Conservation (phyloP, 805 yeast species). For the Osmozyma mogii region DNA sequence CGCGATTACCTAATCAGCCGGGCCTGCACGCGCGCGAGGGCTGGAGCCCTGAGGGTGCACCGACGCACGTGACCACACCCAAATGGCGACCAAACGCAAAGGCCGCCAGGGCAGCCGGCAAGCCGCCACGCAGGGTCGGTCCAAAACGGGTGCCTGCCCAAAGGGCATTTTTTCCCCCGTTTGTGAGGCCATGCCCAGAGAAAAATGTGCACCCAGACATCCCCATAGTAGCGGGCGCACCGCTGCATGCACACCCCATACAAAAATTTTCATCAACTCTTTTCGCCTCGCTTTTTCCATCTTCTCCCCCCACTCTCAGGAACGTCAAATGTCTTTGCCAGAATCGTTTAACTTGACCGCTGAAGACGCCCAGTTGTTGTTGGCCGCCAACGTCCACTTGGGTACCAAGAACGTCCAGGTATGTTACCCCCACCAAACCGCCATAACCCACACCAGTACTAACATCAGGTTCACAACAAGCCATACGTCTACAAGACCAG, state of each 20-base stretch:
- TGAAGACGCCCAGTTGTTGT: conserved; percentile 97
- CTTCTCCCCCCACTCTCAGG: background rate
- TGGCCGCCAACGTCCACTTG: conserved; percentile 99
- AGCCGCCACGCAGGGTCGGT: too few relatives aligned
- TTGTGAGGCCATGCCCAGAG: too few relatives aligned
- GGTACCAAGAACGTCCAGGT: conserved; percentile 99
- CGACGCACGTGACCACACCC: too few relatives aligned
- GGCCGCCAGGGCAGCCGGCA: too few relatives aligned
- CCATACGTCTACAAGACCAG: conserved; percentile 96
- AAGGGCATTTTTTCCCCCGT: too few relatives aligned
- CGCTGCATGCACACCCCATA: background rate
- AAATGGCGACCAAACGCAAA: too few relatives aligned
- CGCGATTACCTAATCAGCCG: too few relatives aligned
- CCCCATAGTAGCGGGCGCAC: background rate
- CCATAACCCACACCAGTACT: conserved; percentile 1
- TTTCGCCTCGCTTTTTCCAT: background rate
- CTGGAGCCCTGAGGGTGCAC: too few relatives aligned
- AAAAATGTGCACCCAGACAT: background rate
- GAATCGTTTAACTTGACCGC: conserved; percentile 88
- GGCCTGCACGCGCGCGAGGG: too few relatives aligned
- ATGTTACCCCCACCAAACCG: conserved; percentile 34
- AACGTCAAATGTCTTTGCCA: conserved; percentile 62
- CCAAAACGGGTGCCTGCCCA: too few relatives aligned
- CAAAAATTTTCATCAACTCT: background rate
- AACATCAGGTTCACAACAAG: conserved; percentile 79